phyloP scores from a whole-genome alignment of 108 stramenopile species.

The Discostella pseudostelligera region DNA sequence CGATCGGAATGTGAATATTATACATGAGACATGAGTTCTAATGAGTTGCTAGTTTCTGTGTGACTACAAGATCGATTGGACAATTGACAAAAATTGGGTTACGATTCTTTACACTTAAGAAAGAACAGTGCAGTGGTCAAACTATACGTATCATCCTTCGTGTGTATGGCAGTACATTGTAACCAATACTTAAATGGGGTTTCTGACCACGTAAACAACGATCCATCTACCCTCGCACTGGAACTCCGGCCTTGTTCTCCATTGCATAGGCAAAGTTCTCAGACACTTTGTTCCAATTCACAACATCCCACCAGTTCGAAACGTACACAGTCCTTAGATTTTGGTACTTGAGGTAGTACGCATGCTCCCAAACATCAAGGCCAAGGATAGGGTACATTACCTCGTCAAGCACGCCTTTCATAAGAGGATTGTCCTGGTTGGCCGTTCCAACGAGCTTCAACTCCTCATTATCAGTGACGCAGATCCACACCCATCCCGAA shows the following conservation, averaged over 20 bases:
- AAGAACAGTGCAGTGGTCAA: no score
- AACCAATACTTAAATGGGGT: no score
- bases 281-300: constrained; percentile 94
- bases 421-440: constrained; percentile 98
- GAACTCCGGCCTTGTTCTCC: constrained; percentile 82
- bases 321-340: constrained; percentile 97
- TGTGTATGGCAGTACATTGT: no score
- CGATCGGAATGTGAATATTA: no score
- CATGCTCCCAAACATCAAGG: constrained; percentile 99
- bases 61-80: no score
- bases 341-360: constrained; percentile 99
- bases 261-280: constrained; percentile 85
- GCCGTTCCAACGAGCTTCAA: constrained; percentile 90
- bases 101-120: no score
- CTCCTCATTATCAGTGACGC: constrained; percentile 73
- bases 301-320: constrained; percentile 94
- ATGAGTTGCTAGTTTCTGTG: no score
- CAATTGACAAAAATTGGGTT: no score
- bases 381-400: constrained; percentile 97
- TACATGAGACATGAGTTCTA: no score
- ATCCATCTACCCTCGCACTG: constrained; percentile 8
- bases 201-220: no score
- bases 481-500: constrained; percentile 95
- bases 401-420: constrained; percentile 90
- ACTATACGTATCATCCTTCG: no score